Percentiles rank a stretch among this genome's conserved stretches.
Evolutionary conservation across 345 rosid genomes (phyloP).

Genomic region (Citrus mangshanensis): DNA sequence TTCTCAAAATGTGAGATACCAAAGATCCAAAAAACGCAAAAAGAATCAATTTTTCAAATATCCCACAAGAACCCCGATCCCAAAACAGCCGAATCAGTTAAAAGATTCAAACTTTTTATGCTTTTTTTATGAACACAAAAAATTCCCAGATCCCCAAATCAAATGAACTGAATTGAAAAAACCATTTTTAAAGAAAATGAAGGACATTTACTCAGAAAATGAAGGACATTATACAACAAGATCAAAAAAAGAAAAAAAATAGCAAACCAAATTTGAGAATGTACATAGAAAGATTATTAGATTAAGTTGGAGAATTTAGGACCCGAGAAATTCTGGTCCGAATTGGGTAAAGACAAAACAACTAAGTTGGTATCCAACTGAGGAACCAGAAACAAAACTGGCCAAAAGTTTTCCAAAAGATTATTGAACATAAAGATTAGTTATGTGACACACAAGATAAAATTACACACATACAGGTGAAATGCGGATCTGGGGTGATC

Average conservation of each 20-base stretch:
- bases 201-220: background rate
- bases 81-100: background rate
- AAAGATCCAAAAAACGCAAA: background rate
- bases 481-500: constrained; percentile 40
- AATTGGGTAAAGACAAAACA: constrained; percentile 1
- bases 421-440: background rate
- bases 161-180: background rate
- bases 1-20: background rate
- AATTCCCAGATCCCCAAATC: background rate
- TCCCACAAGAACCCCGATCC: constrained; percentile 10
- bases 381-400: constrained; percentile 12
- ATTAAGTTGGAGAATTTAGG: background rate
- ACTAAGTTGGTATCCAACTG: constrained; percentile 12
- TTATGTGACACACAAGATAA: background rate
- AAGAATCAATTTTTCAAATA: background rate
- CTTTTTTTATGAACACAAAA: background rate
- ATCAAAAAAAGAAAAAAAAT: background rate
- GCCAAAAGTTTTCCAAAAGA: background rate
- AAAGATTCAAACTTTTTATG: background rate
- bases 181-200: background rate
- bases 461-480: constrained; percentile 8
- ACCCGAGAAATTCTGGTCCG: constrained; percentile 6
- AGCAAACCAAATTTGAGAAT: background rate
- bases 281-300: background rate
- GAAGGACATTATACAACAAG: background rate